Conservation (phyloP, 2,329 filamentous ascomycete species). For the Ilyonectria destructans region DNA sequence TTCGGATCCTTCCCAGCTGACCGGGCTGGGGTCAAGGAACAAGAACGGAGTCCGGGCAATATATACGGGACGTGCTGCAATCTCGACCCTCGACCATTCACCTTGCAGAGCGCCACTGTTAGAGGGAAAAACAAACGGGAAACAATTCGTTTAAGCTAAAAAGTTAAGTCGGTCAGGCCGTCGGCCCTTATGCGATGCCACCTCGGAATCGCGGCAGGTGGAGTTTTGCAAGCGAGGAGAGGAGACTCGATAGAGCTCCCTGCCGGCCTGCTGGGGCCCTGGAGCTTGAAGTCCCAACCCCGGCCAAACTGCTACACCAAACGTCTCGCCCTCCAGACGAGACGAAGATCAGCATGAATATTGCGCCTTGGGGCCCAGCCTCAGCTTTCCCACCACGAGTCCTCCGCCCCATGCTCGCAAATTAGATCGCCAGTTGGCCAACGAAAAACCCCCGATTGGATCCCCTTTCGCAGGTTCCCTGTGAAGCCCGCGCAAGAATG, state of each 20-base stretch:
- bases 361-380: constrained; percentile 8
- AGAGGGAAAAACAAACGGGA: background rate
- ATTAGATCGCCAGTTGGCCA: constrained; percentile 1
- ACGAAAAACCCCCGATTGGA: constrained; percentile 12
- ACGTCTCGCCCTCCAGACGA: constrained; percentile 27
- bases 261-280: no score
- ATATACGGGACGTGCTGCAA: constrained; percentile 20
- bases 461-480: constrained; percentile 5
- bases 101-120: background rate
- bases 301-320: constrained; percentile 30
- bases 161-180: constrained; percentile 4
- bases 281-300: constrained; percentile 15
- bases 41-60: constrained; percentile 12
- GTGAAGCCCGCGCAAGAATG: background rate
- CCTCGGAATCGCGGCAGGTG: background rate
- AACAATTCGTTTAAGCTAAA: constrained; percentile 7
- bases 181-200: background rate
- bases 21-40: background rate
- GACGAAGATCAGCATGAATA: constrained; percentile 29
- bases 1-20: background rate
- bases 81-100: constrained; percentile 21
- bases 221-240: constrained; percentile 4
- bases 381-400: constrained; percentile 4
- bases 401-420: constrained; percentile 2
- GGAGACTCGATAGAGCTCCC: background rate